Evolutionary conservation across 331 rosid genomes (phyloP).

Genomic region (Acacia concinna): DNA sequence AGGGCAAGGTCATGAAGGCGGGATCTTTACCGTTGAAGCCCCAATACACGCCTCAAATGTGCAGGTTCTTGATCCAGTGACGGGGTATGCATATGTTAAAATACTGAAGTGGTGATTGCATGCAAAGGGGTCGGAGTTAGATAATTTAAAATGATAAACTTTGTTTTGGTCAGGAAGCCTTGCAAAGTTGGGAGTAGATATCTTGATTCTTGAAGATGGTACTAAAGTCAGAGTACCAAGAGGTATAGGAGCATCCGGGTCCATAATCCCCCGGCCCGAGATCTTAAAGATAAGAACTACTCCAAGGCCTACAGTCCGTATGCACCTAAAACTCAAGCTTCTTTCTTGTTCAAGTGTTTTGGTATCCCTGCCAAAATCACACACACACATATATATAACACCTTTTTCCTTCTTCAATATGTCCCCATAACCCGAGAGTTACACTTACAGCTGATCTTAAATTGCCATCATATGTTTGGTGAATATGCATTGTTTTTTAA

Average conservation of each 20-base stretch:
- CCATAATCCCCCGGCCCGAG: conserved; percentile 85
- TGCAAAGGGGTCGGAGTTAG: conserved; percentile 41
- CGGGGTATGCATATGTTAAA: conserved; percentile 49
- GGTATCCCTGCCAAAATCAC: not conserved
- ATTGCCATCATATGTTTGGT: conserved; percentile 12
- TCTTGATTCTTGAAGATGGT: conserved; percentile 94
- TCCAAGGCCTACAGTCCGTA: conserved; percentile 44
- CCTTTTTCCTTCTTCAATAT: not conserved
- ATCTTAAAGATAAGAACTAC: conserved; percentile 80
- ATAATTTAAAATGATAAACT: conserved; percentile 35
- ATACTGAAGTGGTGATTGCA: not conserved
- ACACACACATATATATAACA: no score
- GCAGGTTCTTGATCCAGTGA: conserved; percentile 80
- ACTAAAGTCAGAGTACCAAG: conserved; percentile 85
- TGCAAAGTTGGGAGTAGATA: conserved; percentile 81
- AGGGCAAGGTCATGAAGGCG: conserved; percentile 89
- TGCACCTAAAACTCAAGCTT: conserved; percentile 18
- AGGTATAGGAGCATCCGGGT: conserved; percentile 78
- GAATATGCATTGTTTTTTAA: not conserved
- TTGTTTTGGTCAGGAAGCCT: conserved; percentile 58
- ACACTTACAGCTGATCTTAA: conserved; percentile 1
- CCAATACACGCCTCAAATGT: conserved; percentile 86
- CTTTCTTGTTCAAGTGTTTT: not conserved
- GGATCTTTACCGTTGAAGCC: conserved; percentile 43
- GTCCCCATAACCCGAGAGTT: not conserved